Evolutionary conservation across 2,329 filamentous ascomycete species (phyloP).

Genomic region (Eutypa lata): DNA sequence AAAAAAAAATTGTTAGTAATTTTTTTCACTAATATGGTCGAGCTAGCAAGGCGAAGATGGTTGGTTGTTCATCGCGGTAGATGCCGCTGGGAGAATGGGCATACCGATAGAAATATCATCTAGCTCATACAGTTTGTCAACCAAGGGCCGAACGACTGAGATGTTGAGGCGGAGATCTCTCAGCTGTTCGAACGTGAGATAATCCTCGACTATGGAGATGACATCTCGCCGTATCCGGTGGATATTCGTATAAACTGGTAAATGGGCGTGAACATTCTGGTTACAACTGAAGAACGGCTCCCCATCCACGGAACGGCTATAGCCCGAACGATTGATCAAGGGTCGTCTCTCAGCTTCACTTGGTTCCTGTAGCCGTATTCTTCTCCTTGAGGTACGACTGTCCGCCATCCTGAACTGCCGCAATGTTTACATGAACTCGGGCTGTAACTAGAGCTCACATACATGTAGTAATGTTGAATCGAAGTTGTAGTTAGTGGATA

Average conservation of each 20-base stretch:
- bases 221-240: conserved; percentile 67
- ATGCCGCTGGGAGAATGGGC: conserved; percentile 17
- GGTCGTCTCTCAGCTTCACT: conserved; percentile 27
- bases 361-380: conserved; percentile 18
- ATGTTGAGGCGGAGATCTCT: conserved; percentile 80
- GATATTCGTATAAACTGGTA: conserved; percentile 76
- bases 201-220: conserved; percentile 59
- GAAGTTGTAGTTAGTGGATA: no score
- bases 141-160: conserved; percentile 72
- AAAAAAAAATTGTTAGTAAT: no score
- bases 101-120: conserved; percentile 75
- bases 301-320: conserved; percentile 33
- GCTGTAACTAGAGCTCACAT: background rate
- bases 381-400: background rate
- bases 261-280: conserved; percentile 55
- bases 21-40: no score
- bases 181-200: conserved; percentile 69
- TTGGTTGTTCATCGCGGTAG: conserved; percentile 8
- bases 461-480: no score
- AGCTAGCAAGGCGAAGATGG: no score
- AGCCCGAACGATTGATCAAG: conserved; percentile 33
- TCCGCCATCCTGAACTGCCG: conserved; percentile 6
- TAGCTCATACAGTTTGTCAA: conserved; percentile 78
- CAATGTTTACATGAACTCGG: background rate
- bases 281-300: conserved; percentile 50